phyloP scores from a whole-genome alignment of 805 yeast species.

The Wickerhamomyces ciferrii region DNA sequence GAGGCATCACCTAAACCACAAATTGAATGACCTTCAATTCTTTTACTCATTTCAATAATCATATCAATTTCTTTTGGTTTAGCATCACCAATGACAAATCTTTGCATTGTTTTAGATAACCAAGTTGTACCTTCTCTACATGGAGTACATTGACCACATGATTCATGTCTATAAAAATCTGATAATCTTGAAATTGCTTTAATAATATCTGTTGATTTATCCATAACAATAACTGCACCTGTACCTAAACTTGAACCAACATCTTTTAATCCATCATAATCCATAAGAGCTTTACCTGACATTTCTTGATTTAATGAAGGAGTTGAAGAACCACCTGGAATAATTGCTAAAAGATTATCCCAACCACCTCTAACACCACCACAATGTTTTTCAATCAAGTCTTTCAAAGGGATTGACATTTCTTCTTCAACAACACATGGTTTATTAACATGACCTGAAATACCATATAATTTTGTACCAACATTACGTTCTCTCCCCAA shows the following conservation, averaged over 20 bases:
- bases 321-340: conserved; percentile 89
- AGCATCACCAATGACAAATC: conserved; percentile 77
- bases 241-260: conserved; percentile 88
- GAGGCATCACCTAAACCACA: conserved; percentile 93
- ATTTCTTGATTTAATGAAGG: conserved; percentile 69
- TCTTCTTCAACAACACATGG: conserved; percentile 94
- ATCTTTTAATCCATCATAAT: conserved; percentile 80
- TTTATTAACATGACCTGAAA: conserved; percentile 86
- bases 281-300: conserved; percentile 75
- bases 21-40: conserved; percentile 87
- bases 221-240: conserved; percentile 90
- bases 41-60: conserved; percentile 80
- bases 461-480: conserved; percentile 81
- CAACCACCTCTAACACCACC: conserved; percentile 91
- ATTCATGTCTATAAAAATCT: conserved; percentile 85
- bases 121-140: conserved; percentile 93
- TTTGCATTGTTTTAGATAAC: conserved; percentile 78
- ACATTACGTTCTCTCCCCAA: conserved; percentile 83
- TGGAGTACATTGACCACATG: conserved; percentile 94
- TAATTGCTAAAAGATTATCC: conserved; percentile 84
- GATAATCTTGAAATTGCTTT: conserved; percentile 83
- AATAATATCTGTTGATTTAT: conserved; percentile 78
- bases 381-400: conserved; percentile 81
- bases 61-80: conserved; percentile 75
- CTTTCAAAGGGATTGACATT: conserved; percentile 84